These are phyloP conservation scores for Phytophthora kernoviae DNA, from an alignment of 352 stramenopile species.

Conservation along the genomic window DNA sequence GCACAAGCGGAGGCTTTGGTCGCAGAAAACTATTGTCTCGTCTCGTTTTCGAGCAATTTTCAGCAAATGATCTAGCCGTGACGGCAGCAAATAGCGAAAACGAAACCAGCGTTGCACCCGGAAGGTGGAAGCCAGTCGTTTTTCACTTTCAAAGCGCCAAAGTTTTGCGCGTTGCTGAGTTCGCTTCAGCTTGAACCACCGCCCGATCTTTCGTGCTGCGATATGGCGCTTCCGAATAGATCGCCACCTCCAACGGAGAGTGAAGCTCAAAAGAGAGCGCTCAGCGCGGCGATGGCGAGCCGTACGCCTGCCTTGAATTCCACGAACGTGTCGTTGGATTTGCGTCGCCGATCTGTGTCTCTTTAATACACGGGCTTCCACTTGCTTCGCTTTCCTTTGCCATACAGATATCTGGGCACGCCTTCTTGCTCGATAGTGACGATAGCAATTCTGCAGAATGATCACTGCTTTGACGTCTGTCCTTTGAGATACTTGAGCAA, in stretches of 20 bases:
- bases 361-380: constrained; percentile 34
- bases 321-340: constrained; percentile 45
- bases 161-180: constrained; percentile 35
- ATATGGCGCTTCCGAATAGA: constrained; percentile 15
- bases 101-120: constrained; percentile 42
- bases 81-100: constrained; percentile 24
- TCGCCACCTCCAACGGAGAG: constrained; percentile 47
- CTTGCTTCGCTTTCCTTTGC: constrained; percentile 26
- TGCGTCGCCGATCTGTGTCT: constrained; percentile 33
- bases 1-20: constrained; percentile 43
- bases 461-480: constrained; percentile 6
- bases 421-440: constrained; percentile 18
- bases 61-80: constrained; percentile 21
- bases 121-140: constrained; percentile 22
- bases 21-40: constrained; percentile 40
- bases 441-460: constrained; percentile 40
- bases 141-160: constrained; percentile 39
- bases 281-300: constrained; percentile 32
- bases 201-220: constrained; percentile 36
- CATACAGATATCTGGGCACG: constrained; percentile 22
- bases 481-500: constrained; percentile 3
- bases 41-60: constrained; percentile 20
- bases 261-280: constrained; percentile 26
- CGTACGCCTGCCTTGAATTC: constrained; percentile 25
- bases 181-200: constrained; percentile 46